Evolutionary conservation across 169 alveolate genomes (phyloP), one percentile per base, ranked within the genome.

Genomic region (Plasmodium knowlesi): DNA sequence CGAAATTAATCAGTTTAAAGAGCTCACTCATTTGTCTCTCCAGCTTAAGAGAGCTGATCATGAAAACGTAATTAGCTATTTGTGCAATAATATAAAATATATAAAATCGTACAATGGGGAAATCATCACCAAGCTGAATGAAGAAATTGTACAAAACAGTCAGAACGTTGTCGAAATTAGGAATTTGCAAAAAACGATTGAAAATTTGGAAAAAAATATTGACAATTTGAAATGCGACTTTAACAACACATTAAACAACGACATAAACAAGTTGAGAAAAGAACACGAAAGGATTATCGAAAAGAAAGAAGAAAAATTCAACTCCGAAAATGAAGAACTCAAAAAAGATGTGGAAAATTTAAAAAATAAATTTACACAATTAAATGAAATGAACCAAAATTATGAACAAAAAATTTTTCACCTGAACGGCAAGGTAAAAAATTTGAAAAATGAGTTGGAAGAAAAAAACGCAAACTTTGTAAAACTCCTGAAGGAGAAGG

Each of bases 1-100:
- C 16, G 94, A 89, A 79, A 89, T 79, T 9, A 89, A 89, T 37
- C 94, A 89, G 32, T 89, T 89, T 50, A 89, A 89, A 19, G 94
- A 89, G 50, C 41, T 89, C 39, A 89, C 94, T 1, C 94, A 89
- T 61, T 30, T 89, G 16, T 89, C 94, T 6, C 82, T 89, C 70
- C 25, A 78, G 28, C 72, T 89, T n/a, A 89, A 53, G 72, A 22
- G 57, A 79, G 89, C 90, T 16, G 89, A 89, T 28, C 32, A 79
- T 25, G 90, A 53, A 28, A 89, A 79, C 79, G 43, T 89, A 6
- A 89, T 89, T 2, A 89, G 19, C 34, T 67, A 79, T 71, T 16
- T 89, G 9, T 89, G 94, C 72, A 89, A 78, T 16, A 89, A 79
- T 61, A 22, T 89, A 3, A 89, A 61, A 57, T 89, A 89, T 89